phyloP scores from a whole-genome alignment of 208 protist species.

The Polymyxa betae region DNA sequence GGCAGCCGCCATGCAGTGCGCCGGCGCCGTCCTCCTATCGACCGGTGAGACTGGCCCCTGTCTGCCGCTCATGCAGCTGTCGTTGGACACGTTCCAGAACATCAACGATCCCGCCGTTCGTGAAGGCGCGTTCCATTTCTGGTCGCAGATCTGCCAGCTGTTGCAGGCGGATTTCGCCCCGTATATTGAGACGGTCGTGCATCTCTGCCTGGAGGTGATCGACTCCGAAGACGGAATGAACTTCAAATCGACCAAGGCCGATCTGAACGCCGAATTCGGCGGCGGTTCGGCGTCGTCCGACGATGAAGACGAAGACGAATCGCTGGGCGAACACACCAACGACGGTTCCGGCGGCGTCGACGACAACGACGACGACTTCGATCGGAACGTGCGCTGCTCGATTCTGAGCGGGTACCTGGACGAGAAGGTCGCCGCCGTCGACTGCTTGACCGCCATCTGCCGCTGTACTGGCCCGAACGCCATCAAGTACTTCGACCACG shows the following conservation, averaged over 20 bases:
- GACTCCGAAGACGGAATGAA: constrained; percentile 47
- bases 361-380: background rate
- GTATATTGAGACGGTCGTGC: constrained; percentile 1
- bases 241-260: constrained; percentile 45
- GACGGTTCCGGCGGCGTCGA: background rate
- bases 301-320: constrained; percentile 6
- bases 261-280: constrained; percentile 48
- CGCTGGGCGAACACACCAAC: background rate
- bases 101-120: constrained; percentile 24
- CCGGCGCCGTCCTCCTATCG: background rate
- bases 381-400: constrained; percentile 1
- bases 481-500: background rate
- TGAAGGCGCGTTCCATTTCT: constrained; percentile 36
- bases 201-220: background rate
- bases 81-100: background rate
- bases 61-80: constrained; percentile 22
- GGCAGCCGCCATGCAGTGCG: constrained; percentile 23
- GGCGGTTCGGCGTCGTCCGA: background rate
- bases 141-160: constrained; percentile 12
- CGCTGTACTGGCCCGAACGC: background rate
- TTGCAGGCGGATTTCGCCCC: constrained; percentile 19
- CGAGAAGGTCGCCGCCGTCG: constrained; percentile 34
- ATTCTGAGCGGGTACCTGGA: constrained; percentile 39
- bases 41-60: constrained; percentile 37
- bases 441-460: constrained; percentile 6